Base-by-base conservation (phyloP, 805 yeast genomes). In the Phaffomyces opuntiae region DNA sequence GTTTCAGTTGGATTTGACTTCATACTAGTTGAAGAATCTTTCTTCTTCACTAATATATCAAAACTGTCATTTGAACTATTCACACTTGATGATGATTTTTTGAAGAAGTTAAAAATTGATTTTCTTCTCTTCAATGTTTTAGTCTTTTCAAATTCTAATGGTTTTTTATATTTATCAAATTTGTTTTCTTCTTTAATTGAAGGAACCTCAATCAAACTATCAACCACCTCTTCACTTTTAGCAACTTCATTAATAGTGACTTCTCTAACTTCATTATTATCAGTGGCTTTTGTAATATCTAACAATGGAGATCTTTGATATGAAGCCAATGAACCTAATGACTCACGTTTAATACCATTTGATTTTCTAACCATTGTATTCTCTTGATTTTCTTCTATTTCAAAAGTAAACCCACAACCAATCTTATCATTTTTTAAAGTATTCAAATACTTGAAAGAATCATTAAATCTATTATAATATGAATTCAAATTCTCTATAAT, bases 1-100 rank as follows among this genome's bases (percentile, higher is more conserved):
- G 25, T 19, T 9, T n/a, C 11, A 29, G 9, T 8, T 17, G 35
- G 29, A 9, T 36, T 36, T 26, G 39, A 17, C 14, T 40, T 19
- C 9, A 31, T 9, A 8, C 16, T 35, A n/a, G 38, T 17, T 9
- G 21, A 25, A 2, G 39, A 26, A 13, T 31, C 24, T 14, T 33
- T 38, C 14, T 50, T 52, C 11, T 54, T 53, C 9, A 54, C 58
- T 35, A 59, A 53, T 33, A 59, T 56, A 39, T 59, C 63, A 38
- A 59, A 57, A 4, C 50, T 44, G 12, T 60, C 56, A 39, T 57
- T 61, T 35, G 56, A 56, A 4, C 50, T 44, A 14, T 60, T 56
- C 17, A 52, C 55, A 17, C 40, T 49, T 26, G 45, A 21, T 21
- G 7, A 21, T 21, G 24, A 32, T 19, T 44, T 47, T 46, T 52